Base-by-base conservation (phyloP, 2,329 filamentous ascomycete genomes). In the Tympanopsis confertula region DNA sequence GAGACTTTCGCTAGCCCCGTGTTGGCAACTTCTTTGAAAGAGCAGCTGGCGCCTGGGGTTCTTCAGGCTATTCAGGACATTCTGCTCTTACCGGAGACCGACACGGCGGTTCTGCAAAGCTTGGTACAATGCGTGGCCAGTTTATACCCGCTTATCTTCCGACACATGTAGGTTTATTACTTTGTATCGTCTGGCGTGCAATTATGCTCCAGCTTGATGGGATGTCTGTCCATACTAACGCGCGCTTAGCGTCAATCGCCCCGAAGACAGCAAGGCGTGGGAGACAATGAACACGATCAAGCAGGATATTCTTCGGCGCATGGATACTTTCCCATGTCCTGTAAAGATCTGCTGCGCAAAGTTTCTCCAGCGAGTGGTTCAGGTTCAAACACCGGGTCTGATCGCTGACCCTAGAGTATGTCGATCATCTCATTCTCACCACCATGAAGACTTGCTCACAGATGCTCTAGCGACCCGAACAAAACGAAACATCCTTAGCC, bases 1-100 rank as follows among this genome's bases (percentile, higher is more conserved):
- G 91, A 98, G 65, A 87, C 88, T 2, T 96, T 98, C 62, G 82
- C 91, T 40, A 93, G 86, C 42, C 91, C 93, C n/a, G 77, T 82
- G 17, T 69, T 96, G 50, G 66, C 80, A 15, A 68, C 75, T 41
- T 70, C 80, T 38, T 78, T 84, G 57, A 98, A 96, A 68, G 86
- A 80, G 66, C 78, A 78, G 43, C 68, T 91, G 62, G 78, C 81
- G 47, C 67, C 86, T 42, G 72, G 76, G 42, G 85, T 94, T 41
- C 63, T 98, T 51, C 80, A 86, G 47, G 84, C 82, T 19, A 60
- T 98, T 46, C 74, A 77, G 53, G 69, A 69, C 38, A 70, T 86
- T 56, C 59, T 86, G 43, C 78, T 84, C 48, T 74, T 78, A 46
- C 70, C 74, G n/a, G 74, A 75, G 42, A 79, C 87, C 53, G 91